These are phyloP conservation scores for Cladosporium cucumerinum DNA, from an alignment of 2,329 filamentous ascomycete genomes.

Conservation along the genomic window DNA sequence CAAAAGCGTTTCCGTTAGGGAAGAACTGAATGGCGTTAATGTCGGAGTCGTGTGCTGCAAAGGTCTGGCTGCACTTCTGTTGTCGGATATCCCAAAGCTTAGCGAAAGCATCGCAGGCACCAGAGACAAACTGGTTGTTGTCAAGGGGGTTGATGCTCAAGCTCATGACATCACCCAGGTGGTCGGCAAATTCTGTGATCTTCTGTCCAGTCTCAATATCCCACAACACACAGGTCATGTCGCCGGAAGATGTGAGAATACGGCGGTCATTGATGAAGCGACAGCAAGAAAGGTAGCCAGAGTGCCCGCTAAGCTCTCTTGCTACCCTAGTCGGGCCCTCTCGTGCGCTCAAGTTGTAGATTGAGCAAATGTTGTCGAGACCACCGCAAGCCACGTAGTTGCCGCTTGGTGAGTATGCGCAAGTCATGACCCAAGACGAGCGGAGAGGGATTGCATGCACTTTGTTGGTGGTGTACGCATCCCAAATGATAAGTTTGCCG, in stretches of 20 bases:
- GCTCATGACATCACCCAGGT: conserved; percentile 98
- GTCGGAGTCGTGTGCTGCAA: conserved; percentile 96
- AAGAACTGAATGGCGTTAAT: conserved; percentile 99
- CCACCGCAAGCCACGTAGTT: conserved; percentile 99
- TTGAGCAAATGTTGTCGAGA: conserved; percentile 98
- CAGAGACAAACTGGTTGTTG: conserved; percentile 99
- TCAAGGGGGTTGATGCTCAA: conserved; percentile 99
- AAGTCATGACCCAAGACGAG: conserved; percentile 99
- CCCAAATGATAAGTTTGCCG: conserved; percentile 99
- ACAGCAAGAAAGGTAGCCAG: conserved; percentile 96
- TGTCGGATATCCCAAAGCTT: conserved; percentile 99
- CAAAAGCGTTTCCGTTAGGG: conserved; percentile 97
- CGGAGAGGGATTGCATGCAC: conserved; percentile 96
- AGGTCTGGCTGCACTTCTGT: conserved; percentile 97
- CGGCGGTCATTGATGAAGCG: conserved; percentile 98
- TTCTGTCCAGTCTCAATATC: conserved; percentile 97
- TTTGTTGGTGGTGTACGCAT: conserved; percentile 99
- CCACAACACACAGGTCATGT: conserved; percentile 99
- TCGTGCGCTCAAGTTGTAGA: conserved; percentile 96
- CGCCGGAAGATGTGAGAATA: conserved; percentile 95
- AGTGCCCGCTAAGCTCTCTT: conserved; percentile 92
- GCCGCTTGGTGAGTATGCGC: conserved; percentile 94
- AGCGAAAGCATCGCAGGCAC: conserved; percentile 95
- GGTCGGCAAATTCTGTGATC: conserved; percentile 96
- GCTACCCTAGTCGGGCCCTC: conserved; percentile 97